Evolutionary conservation across 805 yeast species (phyloP), one percentile per base, ranked within the genome.

Genomic region (Saccharomycopsis babjevae): DNA sequence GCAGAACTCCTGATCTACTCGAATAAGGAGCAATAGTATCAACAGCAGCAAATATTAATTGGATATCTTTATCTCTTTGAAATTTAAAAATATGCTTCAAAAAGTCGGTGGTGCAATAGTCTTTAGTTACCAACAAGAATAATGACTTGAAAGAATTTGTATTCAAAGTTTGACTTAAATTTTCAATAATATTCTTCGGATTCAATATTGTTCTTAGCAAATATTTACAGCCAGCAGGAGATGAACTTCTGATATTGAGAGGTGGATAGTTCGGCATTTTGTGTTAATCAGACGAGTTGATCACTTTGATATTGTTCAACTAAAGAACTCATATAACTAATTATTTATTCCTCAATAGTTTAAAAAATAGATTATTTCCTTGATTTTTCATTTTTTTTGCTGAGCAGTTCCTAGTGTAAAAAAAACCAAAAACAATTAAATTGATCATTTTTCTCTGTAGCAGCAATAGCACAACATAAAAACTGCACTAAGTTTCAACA

Each of bases 21-120:
- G 54, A 36, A 34, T 30, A 61, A 8, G 65, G 65, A 32, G 64
- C 60, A 30, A 63, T 57, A n/a, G 64, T 30, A 43, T 63, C 65
- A 1, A 63, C 60, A 8, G 62, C 32, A 3, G 57, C 62, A 50
- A 59, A 63, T 2, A 63, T 13, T 13, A 63, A 55, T 46, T 61
- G 62, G 8, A 63, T 36, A 39, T 61, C 57, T 8, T 55, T 55
- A 16, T 50, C 32, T 13, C 58, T 54, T 34, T 38, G 39, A 13
- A 62, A 34, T 5, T 56, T 43, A 2, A 52, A 22, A 11, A 57
- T 11, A 15, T 38, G 20, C 10, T 39, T 18, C 16, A 54, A 20
- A 5, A 60, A 32, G 4, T 30, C 25, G 15, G 28, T 43, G 11
- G 63, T 20, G 32, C 59, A 50, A 32, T 62, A 56, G 28, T 57